Conservation (phyloP, 148 eudicot genomes). For the Rhododendron simsii region DNA sequence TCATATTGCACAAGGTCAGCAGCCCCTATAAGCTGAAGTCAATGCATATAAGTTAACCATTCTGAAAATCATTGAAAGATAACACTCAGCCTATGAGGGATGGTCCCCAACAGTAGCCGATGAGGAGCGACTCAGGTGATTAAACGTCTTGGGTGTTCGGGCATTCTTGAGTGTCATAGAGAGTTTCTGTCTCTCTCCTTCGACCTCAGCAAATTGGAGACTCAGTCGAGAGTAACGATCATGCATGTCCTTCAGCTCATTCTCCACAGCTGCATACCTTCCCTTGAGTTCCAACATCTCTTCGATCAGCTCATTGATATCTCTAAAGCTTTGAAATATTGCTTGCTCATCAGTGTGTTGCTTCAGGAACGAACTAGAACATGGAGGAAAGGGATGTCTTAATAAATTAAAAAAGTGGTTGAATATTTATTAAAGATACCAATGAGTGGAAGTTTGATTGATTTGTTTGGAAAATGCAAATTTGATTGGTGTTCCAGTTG, state of each 20-base stretch:
- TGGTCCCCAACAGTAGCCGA: slow-evolving; percentile 21
- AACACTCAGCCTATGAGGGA: background rate
- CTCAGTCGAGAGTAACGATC: slow-evolving; percentile 85
- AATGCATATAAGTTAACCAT: background rate
- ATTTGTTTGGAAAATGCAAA: background rate
- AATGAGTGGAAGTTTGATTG: background rate
- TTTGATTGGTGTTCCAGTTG: background rate
- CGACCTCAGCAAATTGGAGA: slow-evolving; percentile 90
- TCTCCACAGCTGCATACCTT: slow-evolving; percentile 48
- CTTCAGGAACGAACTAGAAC: slow-evolving; percentile 74
- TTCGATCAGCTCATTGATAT: slow-evolving; percentile 83
- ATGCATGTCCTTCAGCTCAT: slow-evolving; percentile 82
- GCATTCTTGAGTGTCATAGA: slow-evolving; percentile 72
- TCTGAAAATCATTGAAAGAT: background rate
- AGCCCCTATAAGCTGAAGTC: background rate
- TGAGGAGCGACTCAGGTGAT: slow-evolving; percentile 28
- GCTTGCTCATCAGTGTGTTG: slow-evolving; percentile 93
- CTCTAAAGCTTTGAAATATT: slow-evolving; percentile 78
- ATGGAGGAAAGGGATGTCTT: background rate
- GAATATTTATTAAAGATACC: background rate
- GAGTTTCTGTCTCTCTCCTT: slow-evolving; percentile 92
- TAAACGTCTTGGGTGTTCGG: slow-evolving; percentile 51
- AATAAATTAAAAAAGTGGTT: background rate
- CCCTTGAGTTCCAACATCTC: slow-evolving; percentile 82
- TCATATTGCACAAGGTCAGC: slow-evolving; percentile 1